Base-by-base conservation (phyloP, 164 flowering plant genomes). In the Vitis cinerea region DNA sequence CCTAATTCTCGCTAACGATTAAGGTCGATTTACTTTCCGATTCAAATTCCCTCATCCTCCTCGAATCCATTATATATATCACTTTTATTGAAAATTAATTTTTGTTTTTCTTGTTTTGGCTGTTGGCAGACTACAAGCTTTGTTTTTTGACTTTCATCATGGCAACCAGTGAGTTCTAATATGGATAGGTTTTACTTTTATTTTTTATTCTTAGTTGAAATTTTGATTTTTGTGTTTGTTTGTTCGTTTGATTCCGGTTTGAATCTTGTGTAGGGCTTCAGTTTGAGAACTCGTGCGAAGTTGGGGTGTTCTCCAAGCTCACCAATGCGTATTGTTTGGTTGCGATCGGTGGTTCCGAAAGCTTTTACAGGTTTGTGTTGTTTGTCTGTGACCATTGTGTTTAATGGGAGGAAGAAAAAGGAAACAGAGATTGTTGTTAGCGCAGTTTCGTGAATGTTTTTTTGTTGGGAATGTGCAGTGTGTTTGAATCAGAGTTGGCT, bases 321-420 rank as follows among this genome's bases (percentile, higher is more conserved):
- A 91, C 97, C 55, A 87, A 91, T 85, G 91, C 88, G 0, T 94
- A 88, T 66, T 92, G 97, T 70, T 79, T 92, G 73, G 97, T 94
- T 7, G 94, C 92, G 1, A 92, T 92, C 68, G 98, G 98, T 55
- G 98, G 98, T 11, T 94, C 98, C 0, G 98, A 94, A 61, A 90
- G 78, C 70, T 92, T 94, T 66, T 94, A 92, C 82, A 90, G 96
- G 97, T 94, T 23, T 70, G 70, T 71, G 19, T 44, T 49, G 3
- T 50, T 14, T 23, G 13, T 55, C 29, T 52, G 17, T 52, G 17
- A 48, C 52, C 6, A 16, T 70, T 44, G 50, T 60, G 48, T 59
- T 71, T 54, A 50, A 8, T 50, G 16, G 15, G 66, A 53, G 8
- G 16, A 73, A 29, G 19, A 65, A 3, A 37, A 17, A 49, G 14